Evolutionary conservation across 2,329 filamentous ascomycete genomes (phyloP).

Genomic region (Colletotrichum incanum): DNA sequence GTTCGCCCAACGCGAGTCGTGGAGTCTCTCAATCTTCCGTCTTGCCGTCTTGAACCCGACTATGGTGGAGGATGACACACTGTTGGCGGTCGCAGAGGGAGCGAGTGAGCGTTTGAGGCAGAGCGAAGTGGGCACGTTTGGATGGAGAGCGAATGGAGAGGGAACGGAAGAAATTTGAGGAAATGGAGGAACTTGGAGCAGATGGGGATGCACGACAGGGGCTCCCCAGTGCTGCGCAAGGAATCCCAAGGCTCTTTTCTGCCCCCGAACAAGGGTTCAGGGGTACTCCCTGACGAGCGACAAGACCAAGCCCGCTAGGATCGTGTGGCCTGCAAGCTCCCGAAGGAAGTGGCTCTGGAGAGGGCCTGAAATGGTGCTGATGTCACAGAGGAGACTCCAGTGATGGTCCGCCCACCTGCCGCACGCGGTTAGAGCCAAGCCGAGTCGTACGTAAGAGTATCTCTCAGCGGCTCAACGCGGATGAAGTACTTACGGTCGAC

Average conservation of each 20-base stretch:
- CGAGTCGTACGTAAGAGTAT: slow-evolving; percentile 42
- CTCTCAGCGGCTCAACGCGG: slow-evolving; percentile 23
- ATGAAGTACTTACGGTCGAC: slow-evolving; percentile 25
- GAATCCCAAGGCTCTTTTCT: slow-evolving; percentile 29
- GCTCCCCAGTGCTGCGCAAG: slow-evolving; percentile 16
- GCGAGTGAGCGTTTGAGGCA: slow-evolving; percentile 32
- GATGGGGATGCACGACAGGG: slow-evolving; percentile 26
- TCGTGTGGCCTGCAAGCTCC: slow-evolving; percentile 39
- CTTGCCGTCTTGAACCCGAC: slow-evolving; percentile 42
- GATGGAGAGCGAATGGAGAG: slow-evolving; percentile 33
- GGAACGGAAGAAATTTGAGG: slow-evolving; percentile 22
- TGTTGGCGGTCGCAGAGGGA: slow-evolving; percentile 29
- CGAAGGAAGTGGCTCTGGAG: slow-evolving; percentile 28
- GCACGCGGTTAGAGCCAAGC: slow-evolving; percentile 16
- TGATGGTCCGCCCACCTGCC: slow-evolving; percentile 37
- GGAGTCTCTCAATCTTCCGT: slow-evolving; percentile 38
- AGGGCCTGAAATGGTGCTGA: slow-evolving; percentile 34
- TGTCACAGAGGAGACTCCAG: slow-evolving; percentile 36
- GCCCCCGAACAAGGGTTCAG: slow-evolving; percentile 6
- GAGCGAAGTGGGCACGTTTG: slow-evolving; percentile 19
- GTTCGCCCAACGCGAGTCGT: slow-evolving; percentile 30
- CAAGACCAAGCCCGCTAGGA: slow-evolving; percentile 41
- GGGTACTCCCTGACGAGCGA: slow-evolving; percentile 16
- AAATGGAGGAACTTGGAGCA: slow-evolving; percentile 35
- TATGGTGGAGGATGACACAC: slow-evolving; percentile 28